A percentile compares a stretch with the other conserved stretches of the same genome.
phyloP scores from a whole-genome alignment of 2,329 filamentous ascomycete genomes.

The Biscogniauxia mediterranea region DNA sequence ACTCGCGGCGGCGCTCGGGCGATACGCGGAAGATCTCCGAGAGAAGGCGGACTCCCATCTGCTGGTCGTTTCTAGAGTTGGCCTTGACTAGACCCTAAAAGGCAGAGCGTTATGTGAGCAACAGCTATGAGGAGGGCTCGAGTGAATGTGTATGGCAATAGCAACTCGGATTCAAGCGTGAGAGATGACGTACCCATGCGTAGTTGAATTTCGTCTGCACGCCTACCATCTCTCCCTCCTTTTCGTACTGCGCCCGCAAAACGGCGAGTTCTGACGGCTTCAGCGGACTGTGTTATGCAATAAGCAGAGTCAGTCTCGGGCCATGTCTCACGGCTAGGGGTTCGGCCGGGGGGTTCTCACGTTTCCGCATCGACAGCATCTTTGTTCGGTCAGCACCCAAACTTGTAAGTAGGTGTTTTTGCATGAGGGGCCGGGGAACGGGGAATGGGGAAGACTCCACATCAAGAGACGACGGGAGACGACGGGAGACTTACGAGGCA shows the following conservation, averaged over 20 bases:
- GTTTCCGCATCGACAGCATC: conserved; percentile 98
- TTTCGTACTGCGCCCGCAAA: conserved; percentile 90
- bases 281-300: conserved; percentile 61
- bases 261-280: conserved; percentile 91
- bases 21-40: conserved; percentile 95
- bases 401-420: neutral
- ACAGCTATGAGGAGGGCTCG: neutral
- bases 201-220: conserved; percentile 99
- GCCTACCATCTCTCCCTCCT: conserved; percentile 94
- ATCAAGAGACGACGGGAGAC: neutral
- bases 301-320: conserved; percentile 7
- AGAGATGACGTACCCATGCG: conserved; percentile 71
- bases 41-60: conserved; percentile 88
- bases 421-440: neutral
- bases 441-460: neutral
- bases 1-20: conserved; percentile 91
- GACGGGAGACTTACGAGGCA: conserved; percentile 33
- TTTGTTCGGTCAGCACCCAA: conserved; percentile 37
- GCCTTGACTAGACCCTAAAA: conserved; percentile 91
- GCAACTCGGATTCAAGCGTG: no score
- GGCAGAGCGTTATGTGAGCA: conserved; percentile 9
- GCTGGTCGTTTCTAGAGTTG: conserved; percentile 77
- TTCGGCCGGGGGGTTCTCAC: conserved; percentile 44
- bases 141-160: neutral
- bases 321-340: conserved; percentile 11